Evolutionary conservation across 768 basidiomycete species (phyloP).

Genomic region (Flagelloscypha sp.): DNA sequence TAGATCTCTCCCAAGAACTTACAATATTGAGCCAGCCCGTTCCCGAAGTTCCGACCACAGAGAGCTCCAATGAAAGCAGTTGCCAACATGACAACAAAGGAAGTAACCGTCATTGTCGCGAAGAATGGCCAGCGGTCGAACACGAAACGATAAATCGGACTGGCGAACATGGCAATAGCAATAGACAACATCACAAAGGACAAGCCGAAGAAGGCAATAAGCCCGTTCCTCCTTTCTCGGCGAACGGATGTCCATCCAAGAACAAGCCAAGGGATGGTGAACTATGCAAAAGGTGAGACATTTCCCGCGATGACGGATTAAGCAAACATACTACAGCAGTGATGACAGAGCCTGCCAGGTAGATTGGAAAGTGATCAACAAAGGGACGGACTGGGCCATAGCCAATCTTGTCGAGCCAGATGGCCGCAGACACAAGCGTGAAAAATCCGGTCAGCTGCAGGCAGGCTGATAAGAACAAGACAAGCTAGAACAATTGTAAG

Average conservation of each 20-base stretch:
- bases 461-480: slow-evolving; percentile 39
- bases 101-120: slow-evolving; percentile 31
- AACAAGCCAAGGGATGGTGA: slow-evolving; percentile 38
- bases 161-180: slow-evolving; percentile 35
- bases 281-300: slow-evolving; percentile 16
- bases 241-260: slow-evolving; percentile 42
- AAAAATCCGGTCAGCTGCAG: slow-evolving; percentile 45
- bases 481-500: slow-evolving; percentile 23
- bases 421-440: slow-evolving; percentile 31
- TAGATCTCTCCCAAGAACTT: slow-evolving; percentile 14
- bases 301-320: not conserved
- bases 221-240: slow-evolving; percentile 31
- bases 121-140: slow-evolving; percentile 41
- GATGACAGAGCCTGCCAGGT: slow-evolving; percentile 33
- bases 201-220: slow-evolving; percentile 30
- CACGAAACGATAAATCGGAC: slow-evolving; percentile 37
- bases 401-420: slow-evolving; percentile 45
- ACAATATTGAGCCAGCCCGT: slow-evolving; percentile 47
- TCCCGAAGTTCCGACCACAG: slow-evolving; percentile 48
- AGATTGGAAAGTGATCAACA: slow-evolving; percentile 26
- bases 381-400: slow-evolving; percentile 25
- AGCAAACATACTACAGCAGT: slow-evolving; percentile 29
- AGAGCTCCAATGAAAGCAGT: slow-evolving; percentile 35
- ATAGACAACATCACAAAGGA: slow-evolving; percentile 29
- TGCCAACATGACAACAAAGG: slow-evolving; percentile 32